Conservation (phyloP, 2,329 filamentous ascomycete genomes). For the Pseudogymnoascus sp. region DNA sequence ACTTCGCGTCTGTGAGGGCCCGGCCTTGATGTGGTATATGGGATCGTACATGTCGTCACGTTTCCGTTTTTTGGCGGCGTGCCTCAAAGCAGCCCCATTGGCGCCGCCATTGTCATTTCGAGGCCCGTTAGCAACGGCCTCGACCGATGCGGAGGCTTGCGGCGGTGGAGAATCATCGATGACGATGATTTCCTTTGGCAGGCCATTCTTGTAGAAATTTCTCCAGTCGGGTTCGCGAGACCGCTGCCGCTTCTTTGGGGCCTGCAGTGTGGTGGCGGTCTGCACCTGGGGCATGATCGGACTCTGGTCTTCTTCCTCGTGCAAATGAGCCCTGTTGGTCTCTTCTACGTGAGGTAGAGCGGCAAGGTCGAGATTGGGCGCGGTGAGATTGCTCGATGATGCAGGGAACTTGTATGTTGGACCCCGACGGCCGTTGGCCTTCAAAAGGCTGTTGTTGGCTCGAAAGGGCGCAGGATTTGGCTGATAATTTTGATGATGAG, state of each 20-base stretch:
- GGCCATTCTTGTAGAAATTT: slow-evolving; percentile 72
- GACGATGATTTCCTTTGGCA: slow-evolving; percentile 78
- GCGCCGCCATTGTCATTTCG: slow-evolving; percentile 24
- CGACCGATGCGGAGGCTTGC: slow-evolving; percentile 24
- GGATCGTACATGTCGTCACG: slow-evolving; percentile 56
- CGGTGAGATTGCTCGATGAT: slow-evolving; percentile 25
- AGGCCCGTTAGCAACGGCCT: slow-evolving; percentile 33
- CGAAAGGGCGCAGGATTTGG: slow-evolving; percentile 41
- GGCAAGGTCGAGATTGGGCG: slow-evolving; percentile 18
- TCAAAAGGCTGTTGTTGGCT: slow-evolving; percentile 34
- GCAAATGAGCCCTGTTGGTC: slow-evolving; percentile 8
- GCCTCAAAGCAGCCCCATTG: slow-evolving; percentile 27
- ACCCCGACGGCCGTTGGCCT: slow-evolving; percentile 25
- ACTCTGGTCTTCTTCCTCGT: background rate
- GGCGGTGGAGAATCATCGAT: slow-evolving; percentile 61
- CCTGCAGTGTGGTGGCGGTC: slow-evolving; percentile 20
- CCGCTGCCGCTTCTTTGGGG: slow-evolving; percentile 31
- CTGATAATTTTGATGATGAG: slow-evolving; percentile 48
- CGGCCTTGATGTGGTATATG: slow-evolving; percentile 58
- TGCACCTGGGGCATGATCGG: background rate
- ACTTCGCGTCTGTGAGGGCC: slow-evolving; percentile 64
- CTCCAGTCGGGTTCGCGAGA: slow-evolving; percentile 63
- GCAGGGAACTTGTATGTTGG: slow-evolving; percentile 24
- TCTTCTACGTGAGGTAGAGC: slow-evolving; percentile 20
- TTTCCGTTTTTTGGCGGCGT: slow-evolving; percentile 68